phyloP scores from a whole-genome alignment of 108 stramenopile species.

The Heterococcus sp. region DNA sequence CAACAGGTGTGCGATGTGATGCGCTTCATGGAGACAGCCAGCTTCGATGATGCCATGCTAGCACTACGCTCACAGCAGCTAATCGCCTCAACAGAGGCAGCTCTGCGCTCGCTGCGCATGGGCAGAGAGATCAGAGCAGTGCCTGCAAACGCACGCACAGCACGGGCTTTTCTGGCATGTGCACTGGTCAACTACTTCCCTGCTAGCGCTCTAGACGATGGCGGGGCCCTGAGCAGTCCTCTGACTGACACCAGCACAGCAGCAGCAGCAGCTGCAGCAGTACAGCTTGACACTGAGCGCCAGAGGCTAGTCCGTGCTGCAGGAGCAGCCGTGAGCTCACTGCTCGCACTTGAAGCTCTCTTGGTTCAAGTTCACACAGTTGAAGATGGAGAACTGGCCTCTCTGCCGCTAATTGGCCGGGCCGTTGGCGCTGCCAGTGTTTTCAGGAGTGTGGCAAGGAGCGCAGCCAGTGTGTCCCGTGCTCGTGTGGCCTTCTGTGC shows the following conservation, averaged over 20 bases:
- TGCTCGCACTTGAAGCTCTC: too few species aligned
- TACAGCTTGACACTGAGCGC: background rate
- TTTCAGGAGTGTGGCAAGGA: too few species aligned
- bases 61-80: slow-evolving; percentile 22
- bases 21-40: slow-evolving; percentile 22
- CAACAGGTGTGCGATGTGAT: slow-evolving; percentile 29
- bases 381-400: too few species aligned
- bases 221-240: slow-evolving; percentile 4
- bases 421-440: too few species aligned
- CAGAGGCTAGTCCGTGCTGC: too few species aligned
- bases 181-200: slow-evolving; percentile 4
- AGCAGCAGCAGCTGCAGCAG: background rate
- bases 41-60: slow-evolving; percentile 36
- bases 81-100: slow-evolving; percentile 20
- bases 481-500: slow-evolving; percentile 43
- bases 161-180: slow-evolving; percentile 34
- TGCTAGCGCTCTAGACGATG: background rate
- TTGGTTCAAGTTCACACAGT: too few species aligned
- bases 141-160: slow-evolving; percentile 30
- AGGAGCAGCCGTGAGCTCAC: too few species aligned
- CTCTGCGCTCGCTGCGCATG: slow-evolving; percentile 38
- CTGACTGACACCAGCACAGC: background rate
- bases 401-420: too few species aligned
- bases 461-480: slow-evolving; percentile 23
- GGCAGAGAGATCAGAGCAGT: slow-evolving; percentile 40